Percentiles rank a stretch among this genome's conserved stretches.
Evolutionary conservation across 1,284 basidiomycete species (phyloP).

Genomic region (Cystobasidiaceae sp.): DNA sequence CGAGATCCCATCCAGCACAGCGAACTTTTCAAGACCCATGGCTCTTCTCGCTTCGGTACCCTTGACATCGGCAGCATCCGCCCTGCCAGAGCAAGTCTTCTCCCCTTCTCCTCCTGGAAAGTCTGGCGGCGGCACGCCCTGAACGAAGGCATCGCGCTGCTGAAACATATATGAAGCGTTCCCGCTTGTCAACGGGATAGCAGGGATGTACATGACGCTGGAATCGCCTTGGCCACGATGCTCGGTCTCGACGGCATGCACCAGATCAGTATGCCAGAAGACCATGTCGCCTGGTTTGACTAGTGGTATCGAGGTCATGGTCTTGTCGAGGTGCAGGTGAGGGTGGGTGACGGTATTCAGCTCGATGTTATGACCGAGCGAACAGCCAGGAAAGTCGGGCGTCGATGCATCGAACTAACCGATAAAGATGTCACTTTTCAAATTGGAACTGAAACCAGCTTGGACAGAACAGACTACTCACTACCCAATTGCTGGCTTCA

Average conservation of each 20-base stretch:
- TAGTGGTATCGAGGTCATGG: slow-evolving; percentile 63
- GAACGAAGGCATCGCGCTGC: slow-evolving; percentile 57
- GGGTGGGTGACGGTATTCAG: slow-evolving; percentile 62
- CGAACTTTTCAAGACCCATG: too few species aligned
- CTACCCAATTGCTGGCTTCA: slow-evolving; percentile 57
- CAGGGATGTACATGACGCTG: slow-evolving; percentile 72
- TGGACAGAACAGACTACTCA: slow-evolving; percentile 33
- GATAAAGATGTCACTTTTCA: not conserved
- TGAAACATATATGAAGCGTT: slow-evolving; percentile 62
- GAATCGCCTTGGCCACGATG: slow-evolving; percentile 62
- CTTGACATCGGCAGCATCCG: too few species aligned
- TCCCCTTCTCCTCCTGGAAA: slow-evolving; percentile 72
- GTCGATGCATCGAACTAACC: not conserved
- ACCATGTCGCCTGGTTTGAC: slow-evolving; percentile 69
- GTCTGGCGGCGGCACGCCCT: slow-evolving; percentile 62
- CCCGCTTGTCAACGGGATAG: slow-evolving; percentile 61
- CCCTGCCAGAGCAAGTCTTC: too few species aligned
- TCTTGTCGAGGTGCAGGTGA: slow-evolving; percentile 59
- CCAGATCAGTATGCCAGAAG: slow-evolving; percentile 70
- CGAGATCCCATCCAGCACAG: too few species aligned
- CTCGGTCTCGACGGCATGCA: slow-evolving; percentile 64
- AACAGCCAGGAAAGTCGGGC: not conserved
- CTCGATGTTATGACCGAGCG: slow-evolving; percentile 58
- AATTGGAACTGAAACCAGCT: slow-evolving; percentile 54
- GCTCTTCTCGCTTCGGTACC: too few species aligned